A percentile compares a stretch with the other conserved stretches of the same genome.
Evolutionary conservation across 1,284 basidiomycete species (phyloP).

Genomic region (Rhodotorula glutinis): DNA sequence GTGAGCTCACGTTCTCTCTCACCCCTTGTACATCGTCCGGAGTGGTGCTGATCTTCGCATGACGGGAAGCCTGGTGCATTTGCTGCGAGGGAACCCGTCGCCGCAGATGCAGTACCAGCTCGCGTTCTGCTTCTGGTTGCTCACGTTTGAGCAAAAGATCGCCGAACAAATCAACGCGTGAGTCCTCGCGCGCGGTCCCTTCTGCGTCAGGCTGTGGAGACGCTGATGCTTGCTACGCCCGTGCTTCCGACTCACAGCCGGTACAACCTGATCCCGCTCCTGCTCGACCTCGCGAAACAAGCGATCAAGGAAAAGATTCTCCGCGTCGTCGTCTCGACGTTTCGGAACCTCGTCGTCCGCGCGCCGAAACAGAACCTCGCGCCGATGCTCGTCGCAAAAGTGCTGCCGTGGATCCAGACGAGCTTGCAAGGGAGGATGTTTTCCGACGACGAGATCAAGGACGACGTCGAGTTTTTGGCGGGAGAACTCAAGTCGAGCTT

Average conservation of each 20-base stretch:
- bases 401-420: constrained; percentile 70
- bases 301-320: constrained; percentile 98
- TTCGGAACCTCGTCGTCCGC: constrained; percentile 83
- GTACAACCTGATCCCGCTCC: constrained; percentile 82
- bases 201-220: not conserved
- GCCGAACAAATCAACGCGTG: constrained; percentile 71
- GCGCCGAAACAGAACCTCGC: constrained; percentile 80
- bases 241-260: constrained; percentile 56
- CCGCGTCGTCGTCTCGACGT: constrained; percentile 88
- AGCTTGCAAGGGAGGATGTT: constrained; percentile 78
- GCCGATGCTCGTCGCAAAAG: constrained; percentile 83
- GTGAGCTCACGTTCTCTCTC: constrained; percentile 49
- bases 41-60: constrained; percentile 3
- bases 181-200: not conserved
- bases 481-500: constrained; percentile 77
- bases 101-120: constrained; percentile 96
- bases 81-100: constrained; percentile 40
- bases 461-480: constrained; percentile 81
- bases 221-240: too few relatives aligned
- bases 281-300: constrained; percentile 78
- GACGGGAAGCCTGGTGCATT: constrained; percentile 36
- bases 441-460: constrained; percentile 85
- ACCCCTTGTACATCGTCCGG: not conserved
- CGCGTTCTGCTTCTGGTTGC: constrained; percentile 86
- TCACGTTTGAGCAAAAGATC: constrained; percentile 83